A percentile compares a stretch with the other conserved stretches of the same genome.
phyloP scores from a whole-genome alignment of 2,329 filamentous ascomycete genomes.

The Epichloe gansuensis region DNA sequence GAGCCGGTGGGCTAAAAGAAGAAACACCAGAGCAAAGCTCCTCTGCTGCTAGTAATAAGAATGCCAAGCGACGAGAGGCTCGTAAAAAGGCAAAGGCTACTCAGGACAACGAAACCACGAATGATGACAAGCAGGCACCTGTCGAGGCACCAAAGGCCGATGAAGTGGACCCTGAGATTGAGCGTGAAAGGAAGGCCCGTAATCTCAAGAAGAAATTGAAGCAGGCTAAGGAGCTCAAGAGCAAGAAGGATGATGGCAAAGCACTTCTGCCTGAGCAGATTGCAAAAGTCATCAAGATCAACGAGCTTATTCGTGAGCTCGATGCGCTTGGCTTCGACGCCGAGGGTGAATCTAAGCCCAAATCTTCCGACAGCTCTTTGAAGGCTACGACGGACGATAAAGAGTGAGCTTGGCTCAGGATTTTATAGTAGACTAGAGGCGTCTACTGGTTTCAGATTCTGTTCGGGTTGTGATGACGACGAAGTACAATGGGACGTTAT shows the following conservation, averaged over 20 bases:
- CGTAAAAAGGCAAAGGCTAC: conserved; percentile 41
- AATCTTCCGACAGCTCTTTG: conserved; percentile 4
- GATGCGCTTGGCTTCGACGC: conserved; percentile 73
- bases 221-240: conserved; percentile 79
- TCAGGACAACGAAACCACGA: conserved; percentile 50
- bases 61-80: conserved; percentile 59
- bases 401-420: neutral
- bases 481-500: neutral
- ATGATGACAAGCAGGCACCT: conserved; percentile 24
- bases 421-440: neutral
- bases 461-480: neutral
- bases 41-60: conserved; percentile 58
- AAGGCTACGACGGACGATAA: neutral
- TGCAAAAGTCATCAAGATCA: conserved; percentile 94
- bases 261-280: conserved; percentile 83
- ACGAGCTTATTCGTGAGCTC: conserved; percentile 80
- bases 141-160: conserved; percentile 21
- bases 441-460: neutral
- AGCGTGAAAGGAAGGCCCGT: conserved; percentile 84
- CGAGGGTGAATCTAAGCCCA: conserved; percentile 49
- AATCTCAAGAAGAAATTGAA: conserved; percentile 90
- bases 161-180: conserved; percentile 52
- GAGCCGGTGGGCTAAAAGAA: conserved; percentile 48
- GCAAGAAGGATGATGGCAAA: conserved; percentile 81
- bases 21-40: conserved; percentile 34